These are phyloP conservation scores for Dictyostelium firmibasis DNA, from an alignment of 78 protist genomes.

Conservation along the genomic window DNA sequence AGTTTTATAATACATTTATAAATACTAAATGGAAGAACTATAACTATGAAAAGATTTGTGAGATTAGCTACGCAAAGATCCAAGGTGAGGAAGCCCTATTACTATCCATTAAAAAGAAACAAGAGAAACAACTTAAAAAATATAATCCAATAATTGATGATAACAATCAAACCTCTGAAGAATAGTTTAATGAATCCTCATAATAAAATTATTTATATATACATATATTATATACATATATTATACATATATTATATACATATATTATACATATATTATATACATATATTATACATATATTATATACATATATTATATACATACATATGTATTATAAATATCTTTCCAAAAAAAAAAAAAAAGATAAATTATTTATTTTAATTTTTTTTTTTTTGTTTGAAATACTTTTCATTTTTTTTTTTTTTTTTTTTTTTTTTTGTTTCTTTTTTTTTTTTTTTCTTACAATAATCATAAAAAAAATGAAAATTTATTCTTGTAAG, in stretches of 20 bases:
- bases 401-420: background rate
- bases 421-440: background rate
- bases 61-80: conserved; percentile 88
- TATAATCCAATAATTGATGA: background rate
- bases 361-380: background rate
- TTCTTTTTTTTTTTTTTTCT: no score
- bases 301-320: no score
- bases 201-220: background rate
- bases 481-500: background rate
- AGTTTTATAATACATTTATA: conserved; percentile 77
- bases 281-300: no score
- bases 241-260: no score
- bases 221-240: no score
- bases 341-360: no score
- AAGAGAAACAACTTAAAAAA: background rate
- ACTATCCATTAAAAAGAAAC: background rate
- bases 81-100: conserved; percentile 35
- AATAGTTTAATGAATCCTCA: background rate
- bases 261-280: no score
- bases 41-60: conserved; percentile 85
- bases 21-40: conserved; percentile 87
- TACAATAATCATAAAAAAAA: background rate
- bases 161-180: background rate
- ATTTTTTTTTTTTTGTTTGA: background rate
- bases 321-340: no score